phyloP scores from a whole-genome alignment of 495 filamentous ascomycete species.

The Acidiella bohemica region DNA sequence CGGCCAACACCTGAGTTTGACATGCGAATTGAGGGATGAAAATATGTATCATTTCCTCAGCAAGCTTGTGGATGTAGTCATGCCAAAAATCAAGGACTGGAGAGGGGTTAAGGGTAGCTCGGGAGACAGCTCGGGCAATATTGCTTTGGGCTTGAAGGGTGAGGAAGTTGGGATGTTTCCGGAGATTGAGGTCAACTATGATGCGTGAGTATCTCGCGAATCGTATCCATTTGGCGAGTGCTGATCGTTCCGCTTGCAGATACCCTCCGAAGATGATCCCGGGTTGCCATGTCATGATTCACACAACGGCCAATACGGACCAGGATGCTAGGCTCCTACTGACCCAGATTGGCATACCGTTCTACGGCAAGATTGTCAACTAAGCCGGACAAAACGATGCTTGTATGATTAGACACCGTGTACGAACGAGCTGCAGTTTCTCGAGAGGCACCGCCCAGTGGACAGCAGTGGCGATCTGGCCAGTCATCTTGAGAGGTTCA shows the following conservation, averaged over 20 bases:
- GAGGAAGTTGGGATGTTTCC: constrained; percentile 71
- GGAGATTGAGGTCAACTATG: constrained; percentile 83
- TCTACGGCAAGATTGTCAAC: constrained; percentile 57
- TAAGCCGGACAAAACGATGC: constrained; percentile 18
- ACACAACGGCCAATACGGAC: constrained; percentile 80
- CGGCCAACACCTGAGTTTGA: constrained; percentile 49
- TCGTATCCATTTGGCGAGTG: background rate
- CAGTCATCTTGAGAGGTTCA: too few species aligned
- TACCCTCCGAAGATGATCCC: constrained; percentile 91
- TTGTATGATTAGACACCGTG: background rate
- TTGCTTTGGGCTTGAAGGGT: constrained; percentile 60
- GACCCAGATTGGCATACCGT: constrained; percentile 68
- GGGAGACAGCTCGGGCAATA: constrained; percentile 80
- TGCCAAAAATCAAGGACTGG: constrained; percentile 94
- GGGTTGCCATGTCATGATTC: constrained; percentile 70
- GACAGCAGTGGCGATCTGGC: too few species aligned
- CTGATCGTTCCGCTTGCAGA: constrained; percentile 28
- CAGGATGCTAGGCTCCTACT: constrained; percentile 80
- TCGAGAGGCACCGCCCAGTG: background rate
- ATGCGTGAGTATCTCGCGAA: constrained; percentile 49
- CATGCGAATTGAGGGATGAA: constrained; percentile 58
- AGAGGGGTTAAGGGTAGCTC: constrained; percentile 58
- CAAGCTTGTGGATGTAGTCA: constrained; percentile 71
- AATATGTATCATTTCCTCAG: constrained; percentile 79
- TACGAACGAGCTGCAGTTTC: background rate